Percentiles rank a stretch among this genome's conserved stretches.
These are phyloP conservation scores for Microbotryum saponariae DNA, from an alignment of 1,284 basidiomycete species.

Conservation along the genomic window DNA sequence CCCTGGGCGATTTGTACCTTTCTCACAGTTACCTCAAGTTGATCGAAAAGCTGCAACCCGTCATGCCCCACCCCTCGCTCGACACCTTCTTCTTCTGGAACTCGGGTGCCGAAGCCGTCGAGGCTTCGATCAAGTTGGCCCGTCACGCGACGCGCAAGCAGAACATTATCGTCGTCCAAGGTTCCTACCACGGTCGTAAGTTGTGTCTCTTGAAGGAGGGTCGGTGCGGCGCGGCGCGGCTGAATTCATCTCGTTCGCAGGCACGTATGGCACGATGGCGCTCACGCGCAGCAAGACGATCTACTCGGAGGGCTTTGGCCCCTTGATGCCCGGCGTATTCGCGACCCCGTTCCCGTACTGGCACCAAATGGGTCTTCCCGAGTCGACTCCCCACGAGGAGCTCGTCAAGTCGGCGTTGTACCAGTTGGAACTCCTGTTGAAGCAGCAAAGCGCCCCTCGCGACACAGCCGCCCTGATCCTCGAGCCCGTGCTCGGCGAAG, in stretches of 20 bases:
- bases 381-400: slow-evolving; percentile 56
- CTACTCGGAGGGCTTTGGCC: slow-evolving; percentile 69
- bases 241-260: slow-evolving; percentile 3
- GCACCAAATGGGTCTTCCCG: slow-evolving; percentile 69
- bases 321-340: slow-evolving; percentile 80
- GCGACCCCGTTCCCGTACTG: slow-evolving; percentile 83
- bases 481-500: slow-evolving; percentile 66
- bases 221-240: no score
- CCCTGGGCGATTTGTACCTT: no score
- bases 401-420: slow-evolving; percentile 55
- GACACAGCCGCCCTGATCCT: slow-evolving; percentile 89
- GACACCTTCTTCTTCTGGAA: slow-evolving; percentile 87
- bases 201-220: neutral
- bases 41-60: slow-evolving; percentile 65
- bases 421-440: slow-evolving; percentile 72
- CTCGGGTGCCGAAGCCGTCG: slow-evolving; percentile 84
- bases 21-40: slow-evolving; percentile 54
- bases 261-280: slow-evolving; percentile 62
- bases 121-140: slow-evolving; percentile 70
- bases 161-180: slow-evolving; percentile 86
- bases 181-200: slow-evolving; percentile 69
- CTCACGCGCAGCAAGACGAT: slow-evolving; percentile 85
- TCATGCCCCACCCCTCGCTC: slow-evolving; percentile 68
- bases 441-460: slow-evolving; percentile 71
- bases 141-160: slow-evolving; percentile 66